phyloP scores from a whole-genome alignment of 192 early-diverging fungal genomes.

The Obelidium mucronatum region DNA sequence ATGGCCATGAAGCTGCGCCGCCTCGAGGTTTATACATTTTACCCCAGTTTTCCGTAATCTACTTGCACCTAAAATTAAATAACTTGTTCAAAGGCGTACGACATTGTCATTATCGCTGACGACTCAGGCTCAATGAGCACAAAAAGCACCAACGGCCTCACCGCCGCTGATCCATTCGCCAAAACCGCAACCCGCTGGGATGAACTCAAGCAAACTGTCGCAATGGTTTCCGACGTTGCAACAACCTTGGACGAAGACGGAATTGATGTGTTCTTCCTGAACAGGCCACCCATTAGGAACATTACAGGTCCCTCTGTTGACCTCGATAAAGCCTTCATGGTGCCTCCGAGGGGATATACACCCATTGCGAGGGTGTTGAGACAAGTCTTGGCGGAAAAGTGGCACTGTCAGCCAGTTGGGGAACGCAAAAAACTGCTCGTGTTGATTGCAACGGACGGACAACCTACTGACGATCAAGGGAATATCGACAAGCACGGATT shows the following conservation, averaged over 20 bases:
- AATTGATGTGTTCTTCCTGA: slow-evolving; percentile 37
- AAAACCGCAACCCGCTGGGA: slow-evolving; percentile 30
- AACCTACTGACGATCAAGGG: slow-evolving; percentile 19
- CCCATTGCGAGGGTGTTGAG: slow-evolving; percentile 17
- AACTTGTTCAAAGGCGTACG: slow-evolving; percentile 12
- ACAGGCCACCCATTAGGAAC: slow-evolving; percentile 21
- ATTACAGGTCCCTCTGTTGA: not conserved
- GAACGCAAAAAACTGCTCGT: slow-evolving; percentile 28
- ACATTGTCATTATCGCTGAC: slow-evolving; percentile 33
- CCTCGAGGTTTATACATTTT: slow-evolving; percentile 5
- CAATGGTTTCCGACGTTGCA: slow-evolving; percentile 29
- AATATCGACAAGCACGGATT: slow-evolving; percentile 11
- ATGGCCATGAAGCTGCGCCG: slow-evolving; percentile 24
- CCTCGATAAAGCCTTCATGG: not conserved
- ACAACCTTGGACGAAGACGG: slow-evolving; percentile 30
- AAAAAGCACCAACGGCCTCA: not conserved
- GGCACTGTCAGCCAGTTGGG: not conserved
- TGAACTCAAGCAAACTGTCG: slow-evolving; percentile 29
- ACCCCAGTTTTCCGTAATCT: slow-evolving; percentile 1
- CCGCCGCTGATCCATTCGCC: slow-evolving; percentile 24
- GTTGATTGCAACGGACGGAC: slow-evolving; percentile 29
- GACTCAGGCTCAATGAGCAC: slow-evolving; percentile 36
- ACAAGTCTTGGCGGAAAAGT: slow-evolving; percentile 22
- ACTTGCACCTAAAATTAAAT: too few species aligned
- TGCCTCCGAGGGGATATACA: slow-evolving; percentile 15